These are phyloP conservation scores for Massospora cicadina DNA, from an alignment of 371 early-diverging fungal species.

Conservation along the genomic window DNA sequence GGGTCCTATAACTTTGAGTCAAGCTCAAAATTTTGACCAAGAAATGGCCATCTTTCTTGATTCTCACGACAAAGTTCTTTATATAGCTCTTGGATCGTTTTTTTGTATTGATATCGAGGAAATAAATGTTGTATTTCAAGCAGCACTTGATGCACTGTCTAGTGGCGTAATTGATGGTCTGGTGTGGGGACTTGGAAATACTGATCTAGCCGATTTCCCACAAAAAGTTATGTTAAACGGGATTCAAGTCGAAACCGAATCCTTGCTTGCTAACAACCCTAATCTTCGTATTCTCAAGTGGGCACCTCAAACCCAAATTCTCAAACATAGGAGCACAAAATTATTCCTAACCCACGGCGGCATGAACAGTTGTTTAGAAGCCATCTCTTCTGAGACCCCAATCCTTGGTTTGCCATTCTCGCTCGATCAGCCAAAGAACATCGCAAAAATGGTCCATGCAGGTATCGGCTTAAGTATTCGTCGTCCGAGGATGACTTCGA, in stretches of 20 bases:
- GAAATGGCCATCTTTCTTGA: neutral
- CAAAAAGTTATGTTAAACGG: neutral
- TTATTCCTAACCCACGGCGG: conserved; percentile 12
- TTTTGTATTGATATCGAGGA: neutral
- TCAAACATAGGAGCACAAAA: conserved; percentile 9
- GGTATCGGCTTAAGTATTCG: neutral
- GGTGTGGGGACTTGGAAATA: neutral
- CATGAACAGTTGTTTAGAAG: conserved; percentile 8
- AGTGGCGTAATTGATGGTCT: neutral
- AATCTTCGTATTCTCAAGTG: conserved; percentile 7
- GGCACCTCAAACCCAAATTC: conserved; percentile 10
- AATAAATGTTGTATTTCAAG: neutral
- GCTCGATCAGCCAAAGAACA: neutral
- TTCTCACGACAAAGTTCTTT: neutral
- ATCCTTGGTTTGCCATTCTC: neutral
- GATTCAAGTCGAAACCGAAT: neutral
- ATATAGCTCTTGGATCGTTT: neutral
- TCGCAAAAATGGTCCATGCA: neutral
- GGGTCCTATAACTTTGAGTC: conserved; percentile 5
- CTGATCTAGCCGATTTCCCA: neutral
- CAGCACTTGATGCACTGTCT: neutral
- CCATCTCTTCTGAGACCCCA: conserved; percentile 9
- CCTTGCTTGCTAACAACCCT: neutral
- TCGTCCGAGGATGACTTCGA: neutral
- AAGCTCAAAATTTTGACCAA: neutral